Conservation (phyloP, 345 rosid species). For the Cochlearia excelsa region DNA sequence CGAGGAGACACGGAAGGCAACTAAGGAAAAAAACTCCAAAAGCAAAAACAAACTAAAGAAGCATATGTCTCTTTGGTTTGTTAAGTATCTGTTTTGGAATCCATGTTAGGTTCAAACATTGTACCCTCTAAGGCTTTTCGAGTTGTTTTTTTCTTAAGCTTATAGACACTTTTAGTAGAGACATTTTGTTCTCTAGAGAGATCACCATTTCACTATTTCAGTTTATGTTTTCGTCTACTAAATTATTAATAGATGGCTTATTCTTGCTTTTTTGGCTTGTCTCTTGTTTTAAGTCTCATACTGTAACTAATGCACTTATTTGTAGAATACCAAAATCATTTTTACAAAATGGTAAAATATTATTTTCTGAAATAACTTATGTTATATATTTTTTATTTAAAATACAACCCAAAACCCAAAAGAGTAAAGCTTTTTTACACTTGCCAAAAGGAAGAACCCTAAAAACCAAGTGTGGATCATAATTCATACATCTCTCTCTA, state of each 20-base stretch:
- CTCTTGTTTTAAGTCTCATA: too few species aligned
- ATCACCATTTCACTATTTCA: neutral
- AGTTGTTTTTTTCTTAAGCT: slow-evolving; percentile 15
- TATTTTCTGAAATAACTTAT: too few species aligned
- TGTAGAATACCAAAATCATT: too few species aligned
- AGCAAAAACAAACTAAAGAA: slow-evolving; percentile 41
- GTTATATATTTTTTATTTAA: slow-evolving; percentile 8
- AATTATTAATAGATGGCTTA: neutral
- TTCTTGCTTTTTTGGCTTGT: too few species aligned
- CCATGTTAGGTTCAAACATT: slow-evolving; percentile 20
- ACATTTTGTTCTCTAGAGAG: slow-evolving; percentile 20
- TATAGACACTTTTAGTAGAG: slow-evolving; percentile 10
- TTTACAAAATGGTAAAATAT: too few species aligned
- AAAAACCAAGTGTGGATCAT: slow-evolving; percentile 20
- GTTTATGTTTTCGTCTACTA: neutral
- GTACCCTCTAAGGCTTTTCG: slow-evolving; percentile 19
- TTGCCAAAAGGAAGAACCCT: slow-evolving; percentile 27
- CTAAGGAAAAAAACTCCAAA: slow-evolving; percentile 59
- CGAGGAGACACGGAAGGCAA: slow-evolving; percentile 58
- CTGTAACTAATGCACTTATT: too few species aligned
- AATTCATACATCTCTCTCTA: too few species aligned
- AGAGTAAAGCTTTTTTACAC: slow-evolving; percentile 24
- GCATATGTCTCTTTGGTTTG: slow-evolving; percentile 5
- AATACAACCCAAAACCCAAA: slow-evolving; percentile 9
- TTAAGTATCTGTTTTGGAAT: slow-evolving; percentile 23